A percentile compares a stretch with the other conserved stretches of the same genome.
phyloP scores from a whole-genome alignment of 2,329 filamentous ascomycete genomes.

The Arthrobotrys sphaeroides region DNA sequence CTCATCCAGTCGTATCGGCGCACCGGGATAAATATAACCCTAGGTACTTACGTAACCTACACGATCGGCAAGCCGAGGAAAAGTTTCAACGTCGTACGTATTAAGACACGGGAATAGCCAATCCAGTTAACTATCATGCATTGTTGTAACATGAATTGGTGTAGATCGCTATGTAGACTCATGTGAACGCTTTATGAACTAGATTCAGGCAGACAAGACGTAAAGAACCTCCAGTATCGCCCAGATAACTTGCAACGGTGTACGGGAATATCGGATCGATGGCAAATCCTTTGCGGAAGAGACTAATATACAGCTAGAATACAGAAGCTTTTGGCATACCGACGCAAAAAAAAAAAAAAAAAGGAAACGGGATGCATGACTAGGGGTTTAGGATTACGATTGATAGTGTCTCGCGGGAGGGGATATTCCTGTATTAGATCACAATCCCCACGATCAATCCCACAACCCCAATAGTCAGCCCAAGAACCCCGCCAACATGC shows the following conservation, averaged over 20 bases:
- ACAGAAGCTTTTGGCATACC: neutral
- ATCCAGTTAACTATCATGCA: too few species aligned
- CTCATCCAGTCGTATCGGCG: too few species aligned
- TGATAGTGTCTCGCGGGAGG: neutral
- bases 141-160: too few species aligned
- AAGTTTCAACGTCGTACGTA: too few species aligned
- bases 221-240: neutral
- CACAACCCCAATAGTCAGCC: neutral
- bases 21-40: too few species aligned
- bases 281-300: neutral
- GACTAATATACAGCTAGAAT: neutral
- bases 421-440: neutral
- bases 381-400: neutral
- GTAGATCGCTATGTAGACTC: too few species aligned
- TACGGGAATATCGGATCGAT: too few species aligned
- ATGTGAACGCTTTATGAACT: too few species aligned
- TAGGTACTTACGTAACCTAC: too few species aligned
- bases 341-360: too few species aligned
- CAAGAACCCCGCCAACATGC: neutral
- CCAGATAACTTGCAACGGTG: neutral
- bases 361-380: neutral
- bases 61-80: too few species aligned
- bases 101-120: too few species aligned
- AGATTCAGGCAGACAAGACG: neutral
- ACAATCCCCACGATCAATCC: neutral